Percentiles rank a stretch among this genome's conserved stretches.
These are phyloP conservation scores for Rhipidocladum racemiflorum DNA, from an alignment of 176 grass and related monocot genomes.

Conservation along the genomic window DNA sequence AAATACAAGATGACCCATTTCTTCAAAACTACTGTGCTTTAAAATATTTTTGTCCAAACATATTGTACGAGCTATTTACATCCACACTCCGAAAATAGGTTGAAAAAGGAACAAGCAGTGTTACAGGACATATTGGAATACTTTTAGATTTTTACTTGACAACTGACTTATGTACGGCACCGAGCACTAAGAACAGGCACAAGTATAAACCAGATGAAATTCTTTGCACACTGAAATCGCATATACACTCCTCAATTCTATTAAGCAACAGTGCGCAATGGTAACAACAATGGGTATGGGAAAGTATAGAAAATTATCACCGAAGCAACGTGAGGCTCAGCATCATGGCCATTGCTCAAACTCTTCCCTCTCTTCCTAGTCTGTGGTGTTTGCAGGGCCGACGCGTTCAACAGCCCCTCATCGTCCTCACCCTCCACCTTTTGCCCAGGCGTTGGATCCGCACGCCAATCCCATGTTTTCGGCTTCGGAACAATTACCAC, in stretches of 20 bases:
- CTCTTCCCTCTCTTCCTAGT: not conserved
- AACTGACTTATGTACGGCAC: not conserved
- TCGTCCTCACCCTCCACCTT: not conserved
- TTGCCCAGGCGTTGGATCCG: not conserved
- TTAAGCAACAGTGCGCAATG: not conserved
- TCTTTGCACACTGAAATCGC: not conserved
- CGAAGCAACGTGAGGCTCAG: not conserved
- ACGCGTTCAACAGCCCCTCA: not conserved
- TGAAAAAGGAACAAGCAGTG: not conserved
- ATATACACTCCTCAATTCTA: not conserved
- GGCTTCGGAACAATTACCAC: not conserved
- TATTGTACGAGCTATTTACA: not conserved
- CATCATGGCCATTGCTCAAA: not conserved
- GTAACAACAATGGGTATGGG: not conserved
- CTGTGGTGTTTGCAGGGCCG: not conserved
- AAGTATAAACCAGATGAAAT: not conserved
- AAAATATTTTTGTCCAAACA: not conserved
- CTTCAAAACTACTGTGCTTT: not conserved
- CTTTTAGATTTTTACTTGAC: not conserved
- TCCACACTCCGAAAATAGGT: not conserved
- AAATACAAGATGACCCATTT: not conserved
- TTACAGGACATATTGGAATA: not conserved
- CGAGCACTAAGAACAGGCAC: not conserved
- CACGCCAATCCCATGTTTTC: not conserved
- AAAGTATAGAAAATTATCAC: not conserved